These are phyloP conservation scores for Aristolochia contorta DNA, from an alignment of 164 flowering plant species.

Conservation along the genomic window DNA sequence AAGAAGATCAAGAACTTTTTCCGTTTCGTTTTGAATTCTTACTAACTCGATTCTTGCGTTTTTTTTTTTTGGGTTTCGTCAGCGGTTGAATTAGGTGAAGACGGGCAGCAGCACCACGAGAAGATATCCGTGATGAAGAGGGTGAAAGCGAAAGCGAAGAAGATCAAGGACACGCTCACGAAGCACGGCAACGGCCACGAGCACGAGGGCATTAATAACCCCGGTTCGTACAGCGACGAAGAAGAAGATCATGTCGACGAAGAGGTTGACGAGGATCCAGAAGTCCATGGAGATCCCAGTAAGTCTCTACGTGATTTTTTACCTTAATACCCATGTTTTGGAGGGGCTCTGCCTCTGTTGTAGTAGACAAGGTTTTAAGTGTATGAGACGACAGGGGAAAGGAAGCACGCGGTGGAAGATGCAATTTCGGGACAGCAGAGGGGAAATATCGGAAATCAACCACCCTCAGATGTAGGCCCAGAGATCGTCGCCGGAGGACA, in stretches of 20 bases:
- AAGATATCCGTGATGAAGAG: constrained; percentile 48
- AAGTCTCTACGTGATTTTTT: not conserved
- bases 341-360: too few relatives aligned
- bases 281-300: constrained; percentile 43
- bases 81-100: constrained; percentile 5
- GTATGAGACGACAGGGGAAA: constrained; percentile 7
- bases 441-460: not conserved
- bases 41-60: too few relatives aligned
- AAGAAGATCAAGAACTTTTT: too few relatives aligned
- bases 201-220: constrained; percentile 6
- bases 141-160: constrained; percentile 33
- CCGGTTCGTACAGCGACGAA: not conserved
- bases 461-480: not conserved
- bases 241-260: constrained; percentile 33
- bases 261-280: constrained; percentile 22
- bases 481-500: not conserved
- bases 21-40: too few relatives aligned
- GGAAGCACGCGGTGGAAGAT: constrained; percentile 2
- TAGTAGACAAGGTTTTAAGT: too few relatives aligned
- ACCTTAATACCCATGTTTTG: too few relatives aligned
- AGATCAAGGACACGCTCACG: too few relatives aligned
- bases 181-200: constrained; percentile 6
- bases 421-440: constrained; percentile 2
- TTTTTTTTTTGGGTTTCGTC: too few relatives aligned
- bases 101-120: constrained; percentile 27